These are phyloP conservation scores for Erysimum cheiranthoides DNA, from an alignment of 345 rosid genomes.

Conservation along the genomic window DNA sequence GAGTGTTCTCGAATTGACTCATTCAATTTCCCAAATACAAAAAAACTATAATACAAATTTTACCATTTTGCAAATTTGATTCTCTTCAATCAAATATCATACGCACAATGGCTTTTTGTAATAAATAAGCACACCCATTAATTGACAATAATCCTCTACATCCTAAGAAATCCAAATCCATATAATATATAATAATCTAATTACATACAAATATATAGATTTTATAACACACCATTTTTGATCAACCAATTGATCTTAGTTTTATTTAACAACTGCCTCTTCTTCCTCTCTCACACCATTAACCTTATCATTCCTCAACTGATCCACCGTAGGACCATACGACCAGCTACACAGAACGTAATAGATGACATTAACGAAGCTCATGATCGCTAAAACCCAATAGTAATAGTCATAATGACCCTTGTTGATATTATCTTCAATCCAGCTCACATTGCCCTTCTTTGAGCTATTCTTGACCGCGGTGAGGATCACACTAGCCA, in stretches of 20 bases:
- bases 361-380: slow-evolving; percentile 64
- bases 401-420: slow-evolving; percentile 80
- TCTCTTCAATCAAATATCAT: slow-evolving; percentile 33
- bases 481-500: slow-evolving; percentile 66
- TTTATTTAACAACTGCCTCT: slow-evolving; percentile 40
- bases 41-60: too few species aligned
- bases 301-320: slow-evolving; percentile 47
- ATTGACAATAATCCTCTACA: slow-evolving; percentile 29
- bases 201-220: slow-evolving; percentile 41
- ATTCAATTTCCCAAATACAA: slow-evolving; percentile 1
- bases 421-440: slow-evolving; percentile 68
- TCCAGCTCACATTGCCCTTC: slow-evolving; percentile 66
- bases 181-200: slow-evolving; percentile 29
- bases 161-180: slow-evolving; percentile 41
- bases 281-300: slow-evolving; percentile 51
- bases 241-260: slow-evolving; percentile 24
- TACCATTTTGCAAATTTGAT: slow-evolving; percentile 26
- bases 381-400: slow-evolving; percentile 71
- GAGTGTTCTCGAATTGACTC: slow-evolving; percentile 10
- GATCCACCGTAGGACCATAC: slow-evolving; percentile 65
- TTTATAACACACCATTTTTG: slow-evolving; percentile 20
- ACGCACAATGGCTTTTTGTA: slow-evolving; percentile 23
- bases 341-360: slow-evolving; percentile 77
- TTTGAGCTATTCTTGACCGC: slow-evolving; percentile 51
- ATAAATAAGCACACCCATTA: slow-evolving; percentile 28